These are phyloP conservation scores for Fistulifera pelliculosa DNA, from an alignment of 108 stramenopile genomes.

Conservation along the genomic window DNA sequence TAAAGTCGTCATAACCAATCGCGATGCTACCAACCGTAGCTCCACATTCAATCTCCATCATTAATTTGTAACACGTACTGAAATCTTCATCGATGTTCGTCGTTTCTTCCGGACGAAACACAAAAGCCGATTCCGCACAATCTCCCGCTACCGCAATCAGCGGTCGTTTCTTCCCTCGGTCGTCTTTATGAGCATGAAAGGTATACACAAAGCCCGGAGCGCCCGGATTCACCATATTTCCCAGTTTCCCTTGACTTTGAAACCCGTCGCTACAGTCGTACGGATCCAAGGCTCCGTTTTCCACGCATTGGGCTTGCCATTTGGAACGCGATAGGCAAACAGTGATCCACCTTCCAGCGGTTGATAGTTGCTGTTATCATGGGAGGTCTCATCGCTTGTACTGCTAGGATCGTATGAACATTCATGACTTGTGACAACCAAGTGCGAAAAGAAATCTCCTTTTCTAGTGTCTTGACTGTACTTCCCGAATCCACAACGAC, in stretches of 20 bases:
- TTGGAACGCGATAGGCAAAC: slow-evolving; percentile 83
- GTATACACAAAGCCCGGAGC: slow-evolving; percentile 92
- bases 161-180: slow-evolving; percentile 42
- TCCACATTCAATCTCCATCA: slow-evolving; percentile 86
- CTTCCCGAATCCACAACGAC: slow-evolving; percentile 66
- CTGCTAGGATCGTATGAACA: slow-evolving; percentile 34
- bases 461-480: slow-evolving; percentile 45
- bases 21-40: slow-evolving; percentile 90
- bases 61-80: slow-evolving; percentile 65
- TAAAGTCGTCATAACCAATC: slow-evolving; percentile 82
- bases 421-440: slow-evolving; percentile 71
- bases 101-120: slow-evolving; percentile 70
- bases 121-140: slow-evolving; percentile 93
- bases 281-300: slow-evolving; percentile 75
- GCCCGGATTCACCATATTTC: slow-evolving; percentile 92
- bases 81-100: slow-evolving; percentile 1
- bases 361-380: not conserved
- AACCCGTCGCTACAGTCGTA: slow-evolving; percentile 80
- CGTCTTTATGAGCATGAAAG: slow-evolving; percentile 74
- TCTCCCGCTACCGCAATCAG: slow-evolving; percentile 92
- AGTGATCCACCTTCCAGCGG: slow-evolving; percentile 72
- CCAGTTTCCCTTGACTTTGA: slow-evolving; percentile 77
- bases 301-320: slow-evolving; percentile 39
- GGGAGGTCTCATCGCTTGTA: slow-evolving; percentile 19
- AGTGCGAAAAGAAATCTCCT: slow-evolving; percentile 66